Conservation (phyloP, 1,284 basidiomycete genomes). For the Sanghuangporus sanghuang region DNA sequence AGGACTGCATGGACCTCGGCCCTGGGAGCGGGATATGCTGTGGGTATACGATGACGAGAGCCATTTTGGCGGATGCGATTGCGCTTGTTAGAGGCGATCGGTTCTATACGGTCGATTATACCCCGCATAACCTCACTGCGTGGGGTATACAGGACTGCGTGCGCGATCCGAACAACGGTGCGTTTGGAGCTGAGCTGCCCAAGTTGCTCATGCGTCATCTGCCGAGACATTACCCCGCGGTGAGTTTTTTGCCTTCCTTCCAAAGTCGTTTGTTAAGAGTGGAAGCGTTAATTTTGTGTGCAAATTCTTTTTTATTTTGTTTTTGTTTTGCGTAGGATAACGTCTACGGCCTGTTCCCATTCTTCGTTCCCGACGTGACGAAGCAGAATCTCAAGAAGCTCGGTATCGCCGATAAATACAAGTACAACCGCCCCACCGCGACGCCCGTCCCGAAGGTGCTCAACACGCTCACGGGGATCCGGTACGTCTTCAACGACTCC, state of each 20-base stretch:
- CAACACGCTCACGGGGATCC: slow-evolving; percentile 38
- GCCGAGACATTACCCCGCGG: slow-evolving; percentile 38
- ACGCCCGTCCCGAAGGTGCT: slow-evolving; percentile 33
- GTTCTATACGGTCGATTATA: slow-evolving; percentile 33
- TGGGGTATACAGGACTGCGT: slow-evolving; percentile 28
- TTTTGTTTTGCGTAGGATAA: slow-evolving; percentile 18
- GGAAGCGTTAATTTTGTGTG: background rate
- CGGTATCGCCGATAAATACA: slow-evolving; percentile 37
- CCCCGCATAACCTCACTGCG: slow-evolving; percentile 28
- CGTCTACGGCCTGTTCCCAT: slow-evolving; percentile 43
- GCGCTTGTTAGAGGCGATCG: slow-evolving; percentile 37
- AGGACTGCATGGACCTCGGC: slow-evolving; percentile 47
- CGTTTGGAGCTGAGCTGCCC: slow-evolving; percentile 23
- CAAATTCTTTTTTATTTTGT: too few relatives aligned
- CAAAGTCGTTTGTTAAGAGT: background rate
- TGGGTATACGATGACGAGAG: slow-evolving; percentile 43
- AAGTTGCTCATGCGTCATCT: slow-evolving; percentile 42
- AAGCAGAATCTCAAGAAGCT: slow-evolving; percentile 35
- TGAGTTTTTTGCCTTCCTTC: background rate
- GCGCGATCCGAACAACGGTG: slow-evolving; percentile 24
- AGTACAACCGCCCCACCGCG: slow-evolving; percentile 34
- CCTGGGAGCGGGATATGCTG: slow-evolving; percentile 44
- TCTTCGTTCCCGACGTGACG: slow-evolving; percentile 48
- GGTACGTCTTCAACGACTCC: slow-evolving; percentile 36
- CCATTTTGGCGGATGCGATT: slow-evolving; percentile 47